Percentiles rank a stretch among this genome's conserved stretches.
phyloP scores from a whole-genome alignment of 164 flowering plant genomes.

The Stephania japonica region DNA sequence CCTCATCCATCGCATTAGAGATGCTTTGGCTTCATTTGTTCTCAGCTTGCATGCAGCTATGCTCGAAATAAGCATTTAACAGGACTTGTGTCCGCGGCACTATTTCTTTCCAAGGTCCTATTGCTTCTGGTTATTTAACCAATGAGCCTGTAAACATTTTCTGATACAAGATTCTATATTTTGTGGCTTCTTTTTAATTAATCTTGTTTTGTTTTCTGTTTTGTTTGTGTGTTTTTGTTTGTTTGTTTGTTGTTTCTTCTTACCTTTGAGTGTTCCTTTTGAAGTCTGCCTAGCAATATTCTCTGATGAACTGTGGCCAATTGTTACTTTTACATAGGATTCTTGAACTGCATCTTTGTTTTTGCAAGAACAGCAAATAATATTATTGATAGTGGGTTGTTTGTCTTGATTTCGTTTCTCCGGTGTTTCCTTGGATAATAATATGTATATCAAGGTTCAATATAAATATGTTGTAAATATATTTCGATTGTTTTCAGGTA shows the following conservation, averaged over 20 bases:
- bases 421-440: not conserved
- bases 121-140: not conserved
- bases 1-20: too few species aligned
- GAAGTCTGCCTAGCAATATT: not conserved
- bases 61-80: not conserved
- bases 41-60: not conserved
- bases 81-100: not conserved
- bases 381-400: not conserved
- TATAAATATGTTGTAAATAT: not conserved
- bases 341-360: not conserved
- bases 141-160: not conserved
- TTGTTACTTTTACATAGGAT: not conserved
- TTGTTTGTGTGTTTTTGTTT: not conserved
- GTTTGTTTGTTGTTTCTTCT: not conserved
- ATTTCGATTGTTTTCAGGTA: slow-evolving; percentile 44
- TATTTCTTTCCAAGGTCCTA: not conserved
- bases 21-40: too few species aligned
- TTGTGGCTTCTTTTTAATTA: too few species aligned
- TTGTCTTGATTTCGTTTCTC: not conserved
- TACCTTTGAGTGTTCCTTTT: not conserved
- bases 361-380: not conserved
- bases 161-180: too few species aligned
- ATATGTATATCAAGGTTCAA: not conserved
- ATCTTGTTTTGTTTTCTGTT: too few species aligned
- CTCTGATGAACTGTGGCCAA: not conserved